Evolutionary conservation across 2,329 filamentous ascomycete genomes (phyloP), one percentile per base, ranked within the genome.

Genomic region (Pyrenochaeta sp.): DNA sequence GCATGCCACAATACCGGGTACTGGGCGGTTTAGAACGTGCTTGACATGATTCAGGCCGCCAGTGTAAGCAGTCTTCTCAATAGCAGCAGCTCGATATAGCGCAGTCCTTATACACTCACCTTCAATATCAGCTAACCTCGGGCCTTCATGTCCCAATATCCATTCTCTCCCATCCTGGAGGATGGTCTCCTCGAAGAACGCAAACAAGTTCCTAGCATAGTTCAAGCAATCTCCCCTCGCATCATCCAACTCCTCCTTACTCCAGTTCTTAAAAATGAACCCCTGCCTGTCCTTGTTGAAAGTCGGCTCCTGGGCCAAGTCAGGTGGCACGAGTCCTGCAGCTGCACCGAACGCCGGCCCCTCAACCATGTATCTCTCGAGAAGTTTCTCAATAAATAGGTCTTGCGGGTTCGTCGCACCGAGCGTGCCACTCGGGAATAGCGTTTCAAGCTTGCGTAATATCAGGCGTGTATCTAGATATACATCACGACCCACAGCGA

Each of bases 401-500:
- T 77, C 68, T n/a, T 79, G 74, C 2, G 67, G 61, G n/a, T 34
- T 48, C n/a, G 29, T 37, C 2, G 40, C 48, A 13, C 44, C 51
- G 18, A 53, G 44, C 23, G 22, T 20, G 63, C 27, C 32, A 7
- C 27, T 9, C 1, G 46, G 32, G 22, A 52, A 27, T 85, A 36
- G 71, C 1, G 72, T 57, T 58, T 89, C 84, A 1, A 90, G 81
- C 65, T 84, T 86, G 18, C 69, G 68, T 14, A 90, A 68, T 56
- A 90, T 89, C 15, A 89, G 78, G 3, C 84, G 81, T 2, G 84
- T 85, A 73, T 90, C 87, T 48, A 83, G 74, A 72, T 89, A 90
- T 29, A 90, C 72, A 60, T 88, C 82, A 5, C 81, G 76, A 11
- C 85, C 86, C 54, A 89, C 83, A 15, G 82, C 72, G 36, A 90